Percentiles rank a stretch among this genome's conserved stretches.
Conservation (phyloP, 2,329 filamentous ascomycete species). For the Xylaria sp. region DNA sequence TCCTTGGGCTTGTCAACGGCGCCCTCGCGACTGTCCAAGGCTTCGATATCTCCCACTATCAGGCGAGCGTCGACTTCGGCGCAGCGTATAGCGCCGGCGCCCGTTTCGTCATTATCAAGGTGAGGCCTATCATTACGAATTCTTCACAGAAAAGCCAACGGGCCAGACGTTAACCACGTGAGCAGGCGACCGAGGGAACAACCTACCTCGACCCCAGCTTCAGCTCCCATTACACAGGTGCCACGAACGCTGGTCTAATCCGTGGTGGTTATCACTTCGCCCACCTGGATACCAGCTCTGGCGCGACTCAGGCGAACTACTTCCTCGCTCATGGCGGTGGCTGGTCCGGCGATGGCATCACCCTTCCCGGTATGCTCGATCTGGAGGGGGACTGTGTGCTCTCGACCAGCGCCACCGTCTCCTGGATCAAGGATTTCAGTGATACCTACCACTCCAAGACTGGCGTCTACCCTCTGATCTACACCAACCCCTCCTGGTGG, state of each 20-base stretch:
- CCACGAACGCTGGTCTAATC: conserved; percentile 63
- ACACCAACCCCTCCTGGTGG: conserved; percentile 66
- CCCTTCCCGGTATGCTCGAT: conserved; percentile 68
- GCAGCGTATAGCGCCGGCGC: conserved; percentile 54
- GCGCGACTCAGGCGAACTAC: conserved; percentile 61
- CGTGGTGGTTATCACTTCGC: conserved; percentile 69
- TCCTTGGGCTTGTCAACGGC: conserved; percentile 37
- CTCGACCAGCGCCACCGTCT: conserved; percentile 58
- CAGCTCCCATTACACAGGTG: conserved; percentile 60
- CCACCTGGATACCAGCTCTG: conserved; percentile 57
- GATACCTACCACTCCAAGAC: conserved; percentile 60
- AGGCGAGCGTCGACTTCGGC: conserved; percentile 53
- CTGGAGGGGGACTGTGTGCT: conserved; percentile 63
- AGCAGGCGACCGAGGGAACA: conserved; percentile 64
- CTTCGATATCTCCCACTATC: conserved; percentile 58
- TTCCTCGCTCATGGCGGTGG: conserved; percentile 65
- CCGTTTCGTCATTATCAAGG: conserved; percentile 60
- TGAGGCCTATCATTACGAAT: conserved; percentile 26
- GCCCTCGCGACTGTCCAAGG: conserved; percentile 52
- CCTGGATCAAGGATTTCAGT: conserved; percentile 65
- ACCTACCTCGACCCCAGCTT: conserved; percentile 59
- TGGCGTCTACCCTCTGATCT: conserved; percentile 63
- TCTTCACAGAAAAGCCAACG: not conserved
- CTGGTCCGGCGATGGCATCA: conserved; percentile 64
- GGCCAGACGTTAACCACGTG: conserved; percentile 13